Base-by-base conservation (phyloP, 805 yeast species). In the Candida oleophila region DNA sequence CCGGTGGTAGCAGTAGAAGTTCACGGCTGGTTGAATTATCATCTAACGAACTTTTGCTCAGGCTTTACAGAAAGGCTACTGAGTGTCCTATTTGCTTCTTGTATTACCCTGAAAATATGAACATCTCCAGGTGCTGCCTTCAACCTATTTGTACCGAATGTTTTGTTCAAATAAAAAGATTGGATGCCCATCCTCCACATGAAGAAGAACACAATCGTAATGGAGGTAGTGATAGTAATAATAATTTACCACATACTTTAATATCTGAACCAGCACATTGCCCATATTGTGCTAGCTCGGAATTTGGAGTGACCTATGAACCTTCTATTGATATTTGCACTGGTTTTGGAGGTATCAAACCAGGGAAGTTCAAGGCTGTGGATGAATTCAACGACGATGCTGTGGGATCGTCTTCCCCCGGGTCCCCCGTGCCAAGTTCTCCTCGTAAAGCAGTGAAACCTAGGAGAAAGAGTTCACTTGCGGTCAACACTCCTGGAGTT, bases 51-150 rank as follows among this genome's bases (percentile, higher is more conserved):
- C 65, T 85, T 46, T 73, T 81, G 46, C 66, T 85, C 42, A 65
- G 74, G 46, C 67, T 92, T 18, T 92, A 92, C 68, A 69, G 81
- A 44, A 69, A 80, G 47, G 81, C 89, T 3, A 67, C 76, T 25
- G 99, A 94, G 58, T 92, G 99, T 62, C 98, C 99, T 8, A 92
- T 92, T 53, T 92, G 99, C 61, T 92, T 92, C 62, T 74, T 94
- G 8, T 88, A 78, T 60, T 90, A 85, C 65, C 97, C 98, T 1
- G 74, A 78, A 22, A 79, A 81, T 55, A 65, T 91, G 50, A 94
- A 94, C 67, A 64, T 77, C 44, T 85, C 96, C 7, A 75, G 96
- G 39, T 92, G 99, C 65, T 92, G 99, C 64, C 78, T 80, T 42
- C 98, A 92, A 63, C 91, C 96, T 1, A 90, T 92, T 18, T 94